These are phyloP conservation scores for Naganishia antarctica DNA, from an alignment of 768 basidiomycete genomes.

Conservation along the genomic window DNA sequence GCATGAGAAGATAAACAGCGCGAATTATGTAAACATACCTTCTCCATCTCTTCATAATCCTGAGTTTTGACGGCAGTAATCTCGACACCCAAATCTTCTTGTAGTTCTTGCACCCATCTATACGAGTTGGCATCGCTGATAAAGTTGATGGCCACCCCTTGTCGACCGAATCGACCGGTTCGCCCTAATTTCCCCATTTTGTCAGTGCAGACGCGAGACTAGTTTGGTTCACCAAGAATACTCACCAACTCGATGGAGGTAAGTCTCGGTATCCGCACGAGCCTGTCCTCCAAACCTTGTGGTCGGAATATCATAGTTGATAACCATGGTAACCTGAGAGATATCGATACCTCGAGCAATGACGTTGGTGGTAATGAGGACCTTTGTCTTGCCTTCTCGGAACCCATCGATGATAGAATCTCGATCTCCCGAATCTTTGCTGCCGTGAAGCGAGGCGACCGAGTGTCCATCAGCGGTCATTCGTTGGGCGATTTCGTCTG, in stretches of 20 bases:
- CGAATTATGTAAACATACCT: constrained; percentile 55
- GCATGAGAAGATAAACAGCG: background rate
- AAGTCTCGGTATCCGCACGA: constrained; percentile 86
- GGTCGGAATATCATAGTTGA: constrained; percentile 89
- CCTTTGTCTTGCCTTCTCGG: constrained; percentile 92
- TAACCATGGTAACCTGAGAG: constrained; percentile 99
- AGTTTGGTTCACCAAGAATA: constrained; percentile 27
- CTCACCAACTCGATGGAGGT: constrained; percentile 93
- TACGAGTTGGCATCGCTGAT: constrained; percentile 85
- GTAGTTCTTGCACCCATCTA: constrained; percentile 83
- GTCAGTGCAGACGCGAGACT: too few relatives aligned
- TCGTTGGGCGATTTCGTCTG: constrained; percentile 81
- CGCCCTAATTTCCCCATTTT: constrained; percentile 60
- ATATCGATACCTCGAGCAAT: constrained; percentile 98
- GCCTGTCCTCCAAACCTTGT: constrained; percentile 53
- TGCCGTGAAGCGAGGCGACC: constrained; percentile 91
- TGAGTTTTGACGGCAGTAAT: constrained; percentile 83
- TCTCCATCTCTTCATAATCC: constrained; percentile 90
- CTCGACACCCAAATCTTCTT: constrained; percentile 66
- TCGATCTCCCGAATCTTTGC: constrained; percentile 82
- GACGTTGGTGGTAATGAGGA: constrained; percentile 97
- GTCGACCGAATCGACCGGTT: constrained; percentile 94
- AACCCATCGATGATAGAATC: constrained; percentile 90
- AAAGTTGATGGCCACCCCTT: constrained; percentile 95
- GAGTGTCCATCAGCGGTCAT: constrained; percentile 93